Evolutionary conservation across 441 rosid species (phyloP).

Genomic region (Daphne laureola): DNA sequence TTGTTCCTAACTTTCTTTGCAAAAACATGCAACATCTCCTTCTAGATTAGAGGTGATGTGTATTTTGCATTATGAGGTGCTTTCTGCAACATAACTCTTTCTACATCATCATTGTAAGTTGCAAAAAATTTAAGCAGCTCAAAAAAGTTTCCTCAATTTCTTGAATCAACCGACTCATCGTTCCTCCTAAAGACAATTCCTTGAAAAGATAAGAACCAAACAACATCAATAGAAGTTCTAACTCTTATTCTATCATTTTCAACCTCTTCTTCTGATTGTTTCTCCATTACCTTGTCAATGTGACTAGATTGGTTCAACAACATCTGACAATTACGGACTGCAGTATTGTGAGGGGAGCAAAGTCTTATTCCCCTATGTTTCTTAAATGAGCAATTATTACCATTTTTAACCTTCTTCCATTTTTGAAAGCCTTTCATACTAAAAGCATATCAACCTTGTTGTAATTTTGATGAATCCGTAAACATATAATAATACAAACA

Average conservation of each 20-base stretch:
- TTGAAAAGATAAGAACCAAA: background rate
- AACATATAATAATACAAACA: too few species aligned
- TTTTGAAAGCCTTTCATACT: too few species aligned
- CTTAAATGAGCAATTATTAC: too few species aligned
- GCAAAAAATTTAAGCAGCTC: background rate
- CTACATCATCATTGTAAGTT: background rate
- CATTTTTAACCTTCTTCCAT: too few species aligned
- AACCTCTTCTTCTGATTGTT: background rate
- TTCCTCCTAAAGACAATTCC: background rate
- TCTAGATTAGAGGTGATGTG: background rate
- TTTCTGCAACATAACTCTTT: background rate
- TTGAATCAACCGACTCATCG: background rate
- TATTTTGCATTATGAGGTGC: background rate
- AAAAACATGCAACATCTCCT: background rate
- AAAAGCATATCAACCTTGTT: too few species aligned
- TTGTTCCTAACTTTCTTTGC: background rate
- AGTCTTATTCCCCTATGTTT: too few species aligned
- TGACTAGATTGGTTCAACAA: too few species aligned
- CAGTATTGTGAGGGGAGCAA: too few species aligned
- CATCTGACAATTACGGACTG: too few species aligned
- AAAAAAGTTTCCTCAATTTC: background rate
- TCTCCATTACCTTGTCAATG: too few species aligned
- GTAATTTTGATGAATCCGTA: too few species aligned
- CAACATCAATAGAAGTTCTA: background rate
- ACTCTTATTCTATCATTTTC: background rate